Evolutionary conservation across 2,329 filamentous ascomycete genomes (phyloP), one percentile per base, ranked within the genome.

Genomic region (Elsinoe batatas): DNA sequence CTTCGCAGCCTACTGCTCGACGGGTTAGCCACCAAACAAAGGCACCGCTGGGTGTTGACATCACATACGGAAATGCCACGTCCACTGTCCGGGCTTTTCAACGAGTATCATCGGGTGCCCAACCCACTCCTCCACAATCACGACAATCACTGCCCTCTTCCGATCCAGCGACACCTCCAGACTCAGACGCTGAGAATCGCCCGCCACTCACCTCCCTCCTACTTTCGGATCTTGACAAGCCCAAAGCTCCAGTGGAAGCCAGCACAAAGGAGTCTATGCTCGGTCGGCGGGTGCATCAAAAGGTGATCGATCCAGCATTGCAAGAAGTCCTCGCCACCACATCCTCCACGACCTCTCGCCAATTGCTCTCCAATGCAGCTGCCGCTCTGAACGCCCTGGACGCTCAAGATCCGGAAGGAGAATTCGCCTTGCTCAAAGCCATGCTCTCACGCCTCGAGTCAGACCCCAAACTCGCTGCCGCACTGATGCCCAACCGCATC

Each of bases 51-150:
- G 89, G 90, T 56, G 80, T 93, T 1, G 89, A 97, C 65, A 84
- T 95, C 76, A 94, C 86, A 5, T 97, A 94, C 71, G 93, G 91
- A 53, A 97, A 97, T 69, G 87, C 85, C 6, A 88, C 88, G 1
- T 96, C 91, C 1, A 95, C 91, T 13, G 88, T 95, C 61, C 85
- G 91, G 55, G 84, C 95, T 53, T 97, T 96, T 75, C 87, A 88
- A 60, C 83, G 91, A 20, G 89, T 95, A 0, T 93, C 91, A 0
- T 69, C 68, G 2, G 64, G 60, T 20, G 56, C 59, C 38, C 53
- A 51, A 5, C 35, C 42, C 18, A 44, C 51, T 12, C 64, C 61
- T 20, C 57, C 59, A 8, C 62, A 62, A 13, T 59, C 60, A 12
- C 44, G 15, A 10, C 15, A 37, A 15, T 36, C 18, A 55, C 26